Percentiles rank a stretch among this genome's conserved stretches.
Conservation (phyloP, 768 basidiomycete species). For the Thelephora ganbajun region DNA sequence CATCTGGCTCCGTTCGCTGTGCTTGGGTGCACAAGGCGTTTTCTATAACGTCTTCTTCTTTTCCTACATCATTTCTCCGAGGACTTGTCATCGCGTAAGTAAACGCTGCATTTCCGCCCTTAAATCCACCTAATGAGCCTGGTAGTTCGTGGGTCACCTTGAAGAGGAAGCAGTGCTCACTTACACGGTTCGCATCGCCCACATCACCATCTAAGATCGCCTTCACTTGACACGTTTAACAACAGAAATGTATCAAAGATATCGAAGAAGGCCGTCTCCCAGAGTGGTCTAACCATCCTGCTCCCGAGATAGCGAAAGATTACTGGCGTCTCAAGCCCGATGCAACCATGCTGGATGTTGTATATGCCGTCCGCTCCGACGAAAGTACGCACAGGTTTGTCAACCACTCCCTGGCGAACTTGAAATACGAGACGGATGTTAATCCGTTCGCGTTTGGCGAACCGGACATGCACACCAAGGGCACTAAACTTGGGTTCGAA, state of each 20-base stretch:
- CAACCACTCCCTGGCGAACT: conserved; percentile 89
- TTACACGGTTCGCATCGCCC: conserved; percentile 40
- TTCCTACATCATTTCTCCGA: conserved; percentile 64
- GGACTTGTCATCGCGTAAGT: conserved; percentile 54
- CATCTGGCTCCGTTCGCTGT: conserved; percentile 62
- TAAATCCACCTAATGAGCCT: background rate
- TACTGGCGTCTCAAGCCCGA: conserved; percentile 75
- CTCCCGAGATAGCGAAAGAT: conserved; percentile 85
- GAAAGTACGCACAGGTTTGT: conserved; percentile 91
- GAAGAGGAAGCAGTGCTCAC: conserved; percentile 95
- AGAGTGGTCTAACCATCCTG: conserved; percentile 62
- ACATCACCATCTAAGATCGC: conserved; percentile 6
- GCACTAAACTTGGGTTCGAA: conserved; percentile 61
- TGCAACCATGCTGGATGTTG: conserved; percentile 75
- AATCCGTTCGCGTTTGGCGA: conserved; percentile 87
- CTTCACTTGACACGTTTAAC: conserved; percentile 22
- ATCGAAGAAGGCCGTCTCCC: conserved; percentile 72
- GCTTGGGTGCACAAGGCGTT: conserved; percentile 87
- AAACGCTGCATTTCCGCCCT: background rate
- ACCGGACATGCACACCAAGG: conserved; percentile 77
- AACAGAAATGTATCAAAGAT: conserved; percentile 67
- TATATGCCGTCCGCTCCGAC: conserved; percentile 87
- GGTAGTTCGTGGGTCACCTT: conserved; percentile 65
- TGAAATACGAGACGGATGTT: conserved; percentile 62
- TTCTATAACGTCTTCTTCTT: conserved; percentile 83